Evolutionary conservation across 208 protist species (phyloP).

Genomic region (Leishmania amazonensis): DNA sequence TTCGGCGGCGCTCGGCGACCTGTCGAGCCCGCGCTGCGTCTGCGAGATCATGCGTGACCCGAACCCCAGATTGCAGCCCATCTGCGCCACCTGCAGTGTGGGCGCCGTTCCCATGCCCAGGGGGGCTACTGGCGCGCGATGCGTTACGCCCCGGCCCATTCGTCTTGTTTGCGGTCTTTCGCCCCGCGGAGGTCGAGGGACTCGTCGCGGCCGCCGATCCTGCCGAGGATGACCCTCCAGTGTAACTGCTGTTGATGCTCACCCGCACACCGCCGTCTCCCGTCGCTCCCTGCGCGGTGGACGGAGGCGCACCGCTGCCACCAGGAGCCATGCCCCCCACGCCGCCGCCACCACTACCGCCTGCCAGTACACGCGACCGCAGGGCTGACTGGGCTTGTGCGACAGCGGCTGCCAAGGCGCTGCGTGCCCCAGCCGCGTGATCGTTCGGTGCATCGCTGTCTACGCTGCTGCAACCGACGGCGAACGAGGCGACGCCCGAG

Average conservation of each 20-base stretch:
- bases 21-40: conserved; percentile 29
- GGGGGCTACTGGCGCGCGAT: background rate
- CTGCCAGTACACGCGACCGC: conserved; percentile 20
- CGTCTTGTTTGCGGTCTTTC: conserved; percentile 2
- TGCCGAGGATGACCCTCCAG: background rate
- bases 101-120: background rate
- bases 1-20: conserved; percentile 7
- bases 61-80: conserved; percentile 1
- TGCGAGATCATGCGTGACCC: conserved; percentile 21
- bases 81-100: background rate
- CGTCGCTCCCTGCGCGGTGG: background rate
- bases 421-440: conserved; percentile 4
- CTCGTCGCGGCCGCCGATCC: background rate
- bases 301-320: background rate
- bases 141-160: background rate
- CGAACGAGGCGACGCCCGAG: background rate
- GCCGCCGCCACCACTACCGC: conserved; percentile 1
- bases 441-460: background rate
- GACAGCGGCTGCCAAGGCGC: conserved; percentile 26
- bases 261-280: conserved; percentile 1
- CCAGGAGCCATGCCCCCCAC: background rate
- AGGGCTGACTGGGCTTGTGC: conserved; percentile 28
- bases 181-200: background rate
- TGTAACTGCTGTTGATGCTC: conserved; percentile 1
- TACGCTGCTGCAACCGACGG: background rate